Conservation (phyloP, 2,329 filamentous ascomycete genomes). For the Sporothrix variecibatus region DNA sequence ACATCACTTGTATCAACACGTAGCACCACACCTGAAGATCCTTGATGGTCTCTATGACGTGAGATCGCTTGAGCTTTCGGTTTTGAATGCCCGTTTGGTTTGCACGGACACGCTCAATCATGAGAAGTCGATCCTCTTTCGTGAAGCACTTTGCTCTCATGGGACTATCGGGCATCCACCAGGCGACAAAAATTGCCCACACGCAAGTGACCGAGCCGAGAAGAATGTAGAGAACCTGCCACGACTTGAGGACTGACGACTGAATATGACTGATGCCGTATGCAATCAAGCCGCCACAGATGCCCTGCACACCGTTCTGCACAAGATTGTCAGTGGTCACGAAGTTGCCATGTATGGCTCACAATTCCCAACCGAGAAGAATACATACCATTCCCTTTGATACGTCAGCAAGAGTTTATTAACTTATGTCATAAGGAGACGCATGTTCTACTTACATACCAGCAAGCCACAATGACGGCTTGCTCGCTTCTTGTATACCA, state of each 20-base stretch:
- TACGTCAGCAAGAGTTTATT: neutral
- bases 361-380: too few relatives aligned
- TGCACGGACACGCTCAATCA: constrained; percentile 60
- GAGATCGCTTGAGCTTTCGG: constrained; percentile 49
- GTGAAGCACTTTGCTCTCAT: constrained; percentile 71
- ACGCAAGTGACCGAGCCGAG: constrained; percentile 64
- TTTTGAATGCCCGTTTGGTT: constrained; percentile 66
- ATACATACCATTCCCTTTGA: neutral
- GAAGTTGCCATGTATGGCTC: neutral
- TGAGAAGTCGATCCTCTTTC: constrained; percentile 65
- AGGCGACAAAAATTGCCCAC: constrained; percentile 65
- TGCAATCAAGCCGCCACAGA: constrained; percentile 69
- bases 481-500: constrained; percentile 74
- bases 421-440: neutral
- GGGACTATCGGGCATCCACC: constrained; percentile 67
- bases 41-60: constrained; percentile 53
- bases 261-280: constrained; percentile 62
- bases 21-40: constrained; percentile 71
- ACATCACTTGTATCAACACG: constrained; percentile 61
- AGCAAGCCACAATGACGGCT: constrained; percentile 65
- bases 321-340: neutral
- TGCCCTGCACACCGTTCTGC: constrained; percentile 69
- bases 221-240: constrained; percentile 68
- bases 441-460: constrained; percentile 63
- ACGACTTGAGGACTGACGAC: constrained; percentile 57